phyloP scores from a whole-genome alignment of 164 flowering plant species.

The Liriodendron chinense region DNA sequence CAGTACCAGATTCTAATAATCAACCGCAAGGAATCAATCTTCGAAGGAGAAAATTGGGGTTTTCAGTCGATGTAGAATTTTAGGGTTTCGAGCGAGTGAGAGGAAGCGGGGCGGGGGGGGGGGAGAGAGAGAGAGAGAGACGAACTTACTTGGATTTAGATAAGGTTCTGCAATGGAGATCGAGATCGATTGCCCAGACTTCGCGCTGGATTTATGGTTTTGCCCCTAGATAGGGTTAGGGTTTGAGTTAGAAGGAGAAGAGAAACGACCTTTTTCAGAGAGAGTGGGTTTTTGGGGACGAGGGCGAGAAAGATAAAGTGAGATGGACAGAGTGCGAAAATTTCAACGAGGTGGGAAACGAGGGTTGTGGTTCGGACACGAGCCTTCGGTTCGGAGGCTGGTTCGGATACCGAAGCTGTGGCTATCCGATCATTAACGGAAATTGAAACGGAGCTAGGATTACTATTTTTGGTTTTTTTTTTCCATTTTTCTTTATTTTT shows the following conservation, averaged over 20 bases:
- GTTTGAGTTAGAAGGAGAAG: slow-evolving; percentile 20
- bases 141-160: slow-evolving; percentile 12
- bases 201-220: background rate
- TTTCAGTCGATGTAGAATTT: no score
- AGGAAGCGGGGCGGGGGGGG: no score
- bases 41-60: background rate
- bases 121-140: background rate
- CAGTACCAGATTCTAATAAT: background rate
- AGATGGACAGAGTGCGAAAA: slow-evolving; percentile 41
- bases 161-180: slow-evolving; percentile 17
- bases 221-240: slow-evolving; percentile 17
- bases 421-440: background rate
- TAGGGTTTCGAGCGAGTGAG: background rate
- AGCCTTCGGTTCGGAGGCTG: slow-evolving; percentile 18
- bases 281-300: slow-evolving; percentile 12
- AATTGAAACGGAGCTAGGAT: background rate
- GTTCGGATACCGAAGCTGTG: slow-evolving; percentile 22
- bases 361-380: slow-evolving; percentile 27
- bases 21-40: background rate
- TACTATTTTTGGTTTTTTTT: background rate
- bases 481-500: background rate
- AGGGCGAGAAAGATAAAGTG: slow-evolving; percentile 35
- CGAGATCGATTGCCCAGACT: slow-evolving; percentile 19
- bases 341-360: slow-evolving; percentile 49
- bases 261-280: slow-evolving; percentile 10